These are phyloP conservation scores for Populus pruinosa DNA, from an alignment of 345 rosid genomes.

Conservation along the genomic window DNA sequence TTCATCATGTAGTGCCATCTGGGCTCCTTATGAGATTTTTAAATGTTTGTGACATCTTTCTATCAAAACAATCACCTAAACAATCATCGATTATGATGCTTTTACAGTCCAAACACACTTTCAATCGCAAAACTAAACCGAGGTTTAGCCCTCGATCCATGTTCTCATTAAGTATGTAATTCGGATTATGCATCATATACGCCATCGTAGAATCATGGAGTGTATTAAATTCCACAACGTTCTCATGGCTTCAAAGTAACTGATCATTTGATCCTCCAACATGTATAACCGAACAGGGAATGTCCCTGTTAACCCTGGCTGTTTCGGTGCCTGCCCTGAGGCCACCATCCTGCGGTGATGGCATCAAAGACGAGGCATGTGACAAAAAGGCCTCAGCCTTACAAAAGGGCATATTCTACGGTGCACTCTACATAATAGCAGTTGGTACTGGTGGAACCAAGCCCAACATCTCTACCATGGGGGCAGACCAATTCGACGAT, in stretches of 20 bases:
- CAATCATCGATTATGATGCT: too few relatives aligned
- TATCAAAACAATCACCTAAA: too few relatives aligned
- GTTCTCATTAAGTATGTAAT: neutral
- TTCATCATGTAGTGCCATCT: too few relatives aligned
- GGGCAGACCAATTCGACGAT: conserved; percentile 70
- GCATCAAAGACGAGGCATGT: conserved; percentile 31
- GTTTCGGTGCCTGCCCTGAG: conserved; percentile 44
- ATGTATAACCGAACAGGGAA: conserved; percentile 42
- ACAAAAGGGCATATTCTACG: conserved; percentile 41
- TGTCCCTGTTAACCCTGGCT: conserved; percentile 45
- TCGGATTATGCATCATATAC: too few relatives aligned
- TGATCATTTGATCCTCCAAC: neutral
- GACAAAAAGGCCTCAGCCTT: conserved; percentile 26
- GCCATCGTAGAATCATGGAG: too few relatives aligned
- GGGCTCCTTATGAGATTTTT: too few relatives aligned
- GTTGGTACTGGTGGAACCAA: conserved; percentile 58
- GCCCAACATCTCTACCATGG: conserved; percentile 65
- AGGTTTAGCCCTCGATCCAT: too few relatives aligned
- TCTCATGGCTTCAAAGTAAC: too few relatives aligned
- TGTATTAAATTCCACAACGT: neutral
- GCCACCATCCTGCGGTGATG: conserved; percentile 44
- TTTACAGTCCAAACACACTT: too few relatives aligned
- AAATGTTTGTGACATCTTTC: too few relatives aligned
- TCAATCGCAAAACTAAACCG: too few relatives aligned
- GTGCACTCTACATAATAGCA: conserved; percentile 46